phyloP scores from a whole-genome alignment of 2,329 filamentous ascomycete genomes.

The Colletotrichum sp. region DNA sequence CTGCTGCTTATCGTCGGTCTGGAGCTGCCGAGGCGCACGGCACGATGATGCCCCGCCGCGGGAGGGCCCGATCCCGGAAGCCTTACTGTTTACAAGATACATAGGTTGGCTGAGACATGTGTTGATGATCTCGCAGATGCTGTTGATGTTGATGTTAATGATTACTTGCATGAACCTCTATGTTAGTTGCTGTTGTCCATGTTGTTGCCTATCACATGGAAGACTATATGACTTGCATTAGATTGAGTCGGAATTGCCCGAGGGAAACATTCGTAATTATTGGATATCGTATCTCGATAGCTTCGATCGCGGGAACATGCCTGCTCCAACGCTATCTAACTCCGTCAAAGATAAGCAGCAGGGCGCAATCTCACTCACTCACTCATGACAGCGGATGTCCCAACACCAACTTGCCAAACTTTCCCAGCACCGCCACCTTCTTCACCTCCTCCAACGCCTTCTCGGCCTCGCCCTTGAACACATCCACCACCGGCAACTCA shows the following conservation, averaged over 20 bases:
- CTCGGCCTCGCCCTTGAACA: background rate
- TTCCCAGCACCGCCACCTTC: background rate
- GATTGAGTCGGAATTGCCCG: background rate
- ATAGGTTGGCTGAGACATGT: background rate
- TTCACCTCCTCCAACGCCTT: background rate
- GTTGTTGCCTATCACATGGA: background rate
- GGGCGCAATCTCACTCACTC: background rate
- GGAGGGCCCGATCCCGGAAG: conserved; percentile 4
- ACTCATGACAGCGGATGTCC: background rate
- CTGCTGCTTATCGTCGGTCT: conserved; percentile 6
- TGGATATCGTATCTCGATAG: background rate
- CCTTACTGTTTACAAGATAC: background rate
- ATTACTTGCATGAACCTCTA: background rate
- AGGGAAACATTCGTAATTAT: background rate
- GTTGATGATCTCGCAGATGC: background rate
- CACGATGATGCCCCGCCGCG: background rate
- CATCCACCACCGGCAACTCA: background rate
- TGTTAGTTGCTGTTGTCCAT: background rate
- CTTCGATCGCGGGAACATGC: background rate
- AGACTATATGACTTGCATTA: background rate
- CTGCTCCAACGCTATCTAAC: background rate
- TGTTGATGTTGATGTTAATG: background rate
- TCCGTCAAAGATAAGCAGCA: background rate
- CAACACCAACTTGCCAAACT: conserved; percentile 1
- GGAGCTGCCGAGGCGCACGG: background rate